phyloP scores from a whole-genome alignment of 495 filamentous ascomycete species.

The Echria macrotheca region DNA sequence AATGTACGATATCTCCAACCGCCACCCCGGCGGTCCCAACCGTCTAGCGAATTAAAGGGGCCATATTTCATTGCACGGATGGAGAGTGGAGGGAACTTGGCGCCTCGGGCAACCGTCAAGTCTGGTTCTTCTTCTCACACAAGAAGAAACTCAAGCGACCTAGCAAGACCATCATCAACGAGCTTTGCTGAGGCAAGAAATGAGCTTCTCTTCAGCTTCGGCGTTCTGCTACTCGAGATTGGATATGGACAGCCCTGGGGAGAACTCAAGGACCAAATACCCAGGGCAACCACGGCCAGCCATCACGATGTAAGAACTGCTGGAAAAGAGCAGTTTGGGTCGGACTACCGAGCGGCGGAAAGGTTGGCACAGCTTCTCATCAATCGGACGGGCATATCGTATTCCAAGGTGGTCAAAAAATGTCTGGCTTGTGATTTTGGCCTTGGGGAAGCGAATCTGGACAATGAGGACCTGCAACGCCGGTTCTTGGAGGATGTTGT shows the following conservation, averaged over 20 bases:
- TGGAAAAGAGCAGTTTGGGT: not conserved
- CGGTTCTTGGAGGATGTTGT: no score
- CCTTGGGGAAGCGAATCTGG: not conserved
- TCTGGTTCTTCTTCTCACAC: no score
- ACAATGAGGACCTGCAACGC: no score
- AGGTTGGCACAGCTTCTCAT: not conserved
- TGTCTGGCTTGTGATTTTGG: not conserved
- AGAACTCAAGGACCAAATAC: not conserved
- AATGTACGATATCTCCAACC: not conserved
- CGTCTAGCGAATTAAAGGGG: not conserved
- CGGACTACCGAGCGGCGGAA: not conserved
- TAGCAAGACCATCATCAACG: not conserved
- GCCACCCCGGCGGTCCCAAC: not conserved
- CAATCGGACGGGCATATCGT: not conserved
- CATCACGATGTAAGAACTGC: not conserved
- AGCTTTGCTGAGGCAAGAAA: not conserved
- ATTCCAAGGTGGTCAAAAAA: not conserved
- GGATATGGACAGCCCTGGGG: conserved; percentile 1
- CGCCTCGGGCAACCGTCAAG: not conserved
- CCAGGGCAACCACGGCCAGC: not conserved
- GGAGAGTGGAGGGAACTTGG: not conserved
- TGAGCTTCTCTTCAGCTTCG: conserved; percentile 6
- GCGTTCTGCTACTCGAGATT: conserved; percentile 5
- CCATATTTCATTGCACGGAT: conserved; percentile 3
- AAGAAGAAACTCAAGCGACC: no score